These are phyloP conservation scores for Eucalyptus curtisii DNA, from an alignment of 345 rosid genomes.

Conservation along the genomic window DNA sequence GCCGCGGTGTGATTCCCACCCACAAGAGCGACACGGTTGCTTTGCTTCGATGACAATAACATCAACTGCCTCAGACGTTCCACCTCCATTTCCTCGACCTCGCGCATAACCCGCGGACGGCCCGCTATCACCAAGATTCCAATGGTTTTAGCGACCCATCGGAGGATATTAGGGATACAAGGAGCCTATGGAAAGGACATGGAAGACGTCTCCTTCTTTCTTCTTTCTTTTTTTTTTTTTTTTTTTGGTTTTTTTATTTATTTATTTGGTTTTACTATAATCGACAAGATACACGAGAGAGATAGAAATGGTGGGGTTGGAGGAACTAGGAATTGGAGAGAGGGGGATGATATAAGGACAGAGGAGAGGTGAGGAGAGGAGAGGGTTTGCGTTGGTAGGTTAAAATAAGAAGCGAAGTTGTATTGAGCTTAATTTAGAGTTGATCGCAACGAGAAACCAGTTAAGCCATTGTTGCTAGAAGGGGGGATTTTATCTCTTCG, in stretches of 20 bases:
- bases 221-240: neutral
- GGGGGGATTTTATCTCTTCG: neutral
- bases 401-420: neutral
- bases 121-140: neutral
- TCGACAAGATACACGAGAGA: neutral
- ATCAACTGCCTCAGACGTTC: slow-evolving; percentile 43
- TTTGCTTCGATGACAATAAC: slow-evolving; percentile 34
- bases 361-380: neutral
- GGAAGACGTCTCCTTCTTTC: neutral
- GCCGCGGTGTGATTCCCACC: slow-evolving; percentile 92
- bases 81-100: slow-evolving; percentile 35
- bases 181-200: neutral
- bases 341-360: neutral
- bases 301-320: neutral
- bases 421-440: neutral
- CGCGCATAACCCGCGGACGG: neutral
- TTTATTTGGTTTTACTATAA: neutral
- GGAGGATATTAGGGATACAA: neutral
- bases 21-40: slow-evolving; percentile 45
- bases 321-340: neutral
- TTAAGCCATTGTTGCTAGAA: neutral
- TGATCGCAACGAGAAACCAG: neutral
- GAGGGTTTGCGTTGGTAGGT: neutral
- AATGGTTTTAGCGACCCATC: neutral
- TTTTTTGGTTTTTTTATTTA: neutral